These are phyloP conservation scores for Mucuna pruriens DNA, from an alignment of 306 rosid genomes.

Conservation along the genomic window DNA sequence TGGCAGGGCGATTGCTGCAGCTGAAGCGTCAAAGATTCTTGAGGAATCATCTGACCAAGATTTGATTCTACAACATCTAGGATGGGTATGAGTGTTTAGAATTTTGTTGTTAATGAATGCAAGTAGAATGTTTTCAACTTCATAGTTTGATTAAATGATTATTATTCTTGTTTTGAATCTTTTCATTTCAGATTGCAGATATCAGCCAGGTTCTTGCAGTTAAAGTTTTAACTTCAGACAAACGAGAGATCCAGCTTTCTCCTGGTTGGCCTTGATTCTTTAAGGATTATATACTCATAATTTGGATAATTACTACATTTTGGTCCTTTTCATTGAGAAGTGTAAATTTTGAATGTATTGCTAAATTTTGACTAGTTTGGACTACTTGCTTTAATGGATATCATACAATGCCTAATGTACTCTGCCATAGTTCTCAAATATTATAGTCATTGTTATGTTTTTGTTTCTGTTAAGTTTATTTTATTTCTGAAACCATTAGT, in stretches of 20 bases:
- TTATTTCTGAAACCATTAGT: constrained; percentile 20
- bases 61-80: constrained; percentile 92
- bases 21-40: constrained; percentile 94
- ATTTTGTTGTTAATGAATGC: constrained; percentile 21
- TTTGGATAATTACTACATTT: constrained; percentile 33
- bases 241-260: constrained; percentile 70
- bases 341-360: constrained; percentile 30
- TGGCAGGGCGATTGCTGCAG: constrained; percentile 81
- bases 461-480: constrained; percentile 28
- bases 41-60: constrained; percentile 84
- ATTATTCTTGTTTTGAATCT: constrained; percentile 37
- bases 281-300: constrained; percentile 26
- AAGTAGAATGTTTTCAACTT: constrained; percentile 32
- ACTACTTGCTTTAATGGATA: constrained; percentile 25
- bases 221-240: constrained; percentile 76
- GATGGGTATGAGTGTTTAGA: constrained; percentile 73
- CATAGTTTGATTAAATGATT: constrained; percentile 19
- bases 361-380: constrained; percentile 27
- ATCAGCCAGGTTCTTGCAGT: constrained; percentile 85
- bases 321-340: constrained; percentile 22
- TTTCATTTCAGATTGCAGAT: constrained; percentile 76
- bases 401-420: constrained; percentile 13
- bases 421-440: constrained; percentile 32
- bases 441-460: constrained; percentile 3
- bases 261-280: constrained; percentile 70